Evolutionary conservation across 768 basidiomycete species (phyloP), one percentile per base, ranked within the genome.

Genomic region (Termitomyces sp.): DNA sequence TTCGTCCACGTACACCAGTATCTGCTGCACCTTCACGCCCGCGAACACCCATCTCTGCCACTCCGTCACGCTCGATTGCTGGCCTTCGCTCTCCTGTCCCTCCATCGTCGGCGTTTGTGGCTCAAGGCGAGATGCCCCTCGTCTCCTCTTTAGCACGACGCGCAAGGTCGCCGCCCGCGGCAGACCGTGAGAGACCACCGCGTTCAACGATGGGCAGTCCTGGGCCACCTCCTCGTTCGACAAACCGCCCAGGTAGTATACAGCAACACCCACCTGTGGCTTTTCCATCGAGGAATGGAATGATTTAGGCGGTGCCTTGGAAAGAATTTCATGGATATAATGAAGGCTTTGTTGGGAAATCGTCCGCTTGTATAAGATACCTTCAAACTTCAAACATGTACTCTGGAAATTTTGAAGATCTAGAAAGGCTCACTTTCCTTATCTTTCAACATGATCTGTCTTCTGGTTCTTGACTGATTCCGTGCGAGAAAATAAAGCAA

Each of bases 191-290:
- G 12, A 47, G 71, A 39, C 68, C 71, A 1, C 66, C 69, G 22
- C 63, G 74, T 48, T 63, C 68, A 7, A 56, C 65, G 31, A 63
- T 68, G 47, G 69, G 66, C 15, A 76, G 77, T 60, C 79, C 79
- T n/a, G 80, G 78, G 1, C 83, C 80, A 0, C 81, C 84, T 3
- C 87, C 88, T 16, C 77, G 88, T 47, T 89, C 88, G 52, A 73
- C 73, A 20, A 83, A 87, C 67, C 74, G 88, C 10, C 88, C 89
- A 2, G 78, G 80, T 12, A 88, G 85, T 63, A 64, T 73, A 13
- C 74, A 72, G 57, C 76, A 79, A 20, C 74, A 79, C 18, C 76
- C 81, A 4, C 80, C 76, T 3, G 73, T 80, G 2, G 80, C 78
- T 20, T 68, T 83, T 42, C 80, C 83, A 22, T 78, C 74, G 60